phyloP scores from a whole-genome alignment of 345 rosid species.

The Eutrema heterophyllum region DNA sequence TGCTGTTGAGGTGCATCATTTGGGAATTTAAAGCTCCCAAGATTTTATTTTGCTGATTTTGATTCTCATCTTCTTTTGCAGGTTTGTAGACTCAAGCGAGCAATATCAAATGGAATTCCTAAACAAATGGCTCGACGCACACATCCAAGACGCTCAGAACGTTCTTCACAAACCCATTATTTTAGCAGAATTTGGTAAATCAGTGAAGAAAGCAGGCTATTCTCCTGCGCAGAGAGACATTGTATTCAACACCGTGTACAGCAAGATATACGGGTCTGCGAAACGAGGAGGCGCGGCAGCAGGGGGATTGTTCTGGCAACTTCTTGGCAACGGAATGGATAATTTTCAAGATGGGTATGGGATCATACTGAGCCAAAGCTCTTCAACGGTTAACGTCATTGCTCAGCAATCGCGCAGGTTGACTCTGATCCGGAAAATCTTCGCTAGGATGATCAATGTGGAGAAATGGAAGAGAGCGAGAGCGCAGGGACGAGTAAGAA shows the following conservation, averaged over 20 bases:
- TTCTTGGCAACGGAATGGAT: constrained; percentile 68
- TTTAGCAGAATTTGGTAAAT: constrained; percentile 79
- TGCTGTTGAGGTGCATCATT: not conserved
- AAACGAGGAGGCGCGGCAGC: constrained; percentile 80
- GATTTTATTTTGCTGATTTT: not conserved
- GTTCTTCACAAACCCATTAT: constrained; percentile 73
- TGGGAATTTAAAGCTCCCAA: not conserved
- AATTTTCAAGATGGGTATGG: constrained; percentile 83
- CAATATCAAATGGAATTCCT: constrained; percentile 51
- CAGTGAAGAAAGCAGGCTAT: constrained; percentile 48
- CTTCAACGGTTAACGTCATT: constrained; percentile 66
- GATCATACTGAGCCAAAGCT: constrained; percentile 48
- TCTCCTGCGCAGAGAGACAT: constrained; percentile 52
- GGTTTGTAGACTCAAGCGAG: constrained; percentile 57
- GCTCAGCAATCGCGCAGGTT: constrained; percentile 70
- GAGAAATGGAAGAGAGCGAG: constrained; percentile 69
- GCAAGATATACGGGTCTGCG: constrained; percentile 69
- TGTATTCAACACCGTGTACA: constrained; percentile 60
- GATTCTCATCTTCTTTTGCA: constrained; percentile 4
- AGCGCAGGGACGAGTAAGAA: constrained; percentile 32
- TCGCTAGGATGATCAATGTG: constrained; percentile 52
- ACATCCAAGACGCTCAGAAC: constrained; percentile 68
- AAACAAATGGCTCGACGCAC: constrained; percentile 71
- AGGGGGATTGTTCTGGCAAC: constrained; percentile 96
- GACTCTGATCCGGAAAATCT: constrained; percentile 55